A percentile compares a stretch with the other conserved stretches of the same genome.
These are phyloP conservation scores for Rhododendron williamsianum DNA, from an alignment of 148 eudicot species.

Conservation along the genomic window DNA sequence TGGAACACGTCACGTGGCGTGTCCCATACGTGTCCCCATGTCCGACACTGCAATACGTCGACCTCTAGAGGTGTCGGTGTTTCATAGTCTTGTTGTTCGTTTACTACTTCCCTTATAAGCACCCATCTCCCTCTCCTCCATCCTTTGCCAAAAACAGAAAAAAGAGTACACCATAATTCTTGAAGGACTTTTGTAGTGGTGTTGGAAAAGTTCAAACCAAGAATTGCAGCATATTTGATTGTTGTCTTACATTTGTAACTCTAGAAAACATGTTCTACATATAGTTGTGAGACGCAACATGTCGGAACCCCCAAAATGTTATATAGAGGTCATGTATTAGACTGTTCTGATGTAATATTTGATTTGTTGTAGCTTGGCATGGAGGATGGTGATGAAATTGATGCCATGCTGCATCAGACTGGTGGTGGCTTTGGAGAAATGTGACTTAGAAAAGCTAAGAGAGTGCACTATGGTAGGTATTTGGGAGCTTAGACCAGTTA, in stretches of 20 bases:
- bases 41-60: too few relatives aligned
- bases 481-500: neutral
- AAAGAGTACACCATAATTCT: neutral
- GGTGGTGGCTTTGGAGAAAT: conserved; percentile 2
- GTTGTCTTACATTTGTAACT: neutral
- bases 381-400: conserved; percentile 9
- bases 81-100: neutral
- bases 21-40: too few relatives aligned
- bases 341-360: neutral
- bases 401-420: conserved; percentile 8
- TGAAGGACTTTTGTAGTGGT: neutral
- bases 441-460: neutral
- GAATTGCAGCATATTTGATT: neutral
- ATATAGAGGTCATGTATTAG: neutral
- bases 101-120: neutral
- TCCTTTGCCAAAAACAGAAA: too few relatives aligned
- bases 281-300: neutral
- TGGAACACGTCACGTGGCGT: too few relatives aligned
- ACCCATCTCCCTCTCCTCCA: neutral
- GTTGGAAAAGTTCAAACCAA: neutral
- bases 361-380: neutral
- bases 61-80: too few relatives aligned
- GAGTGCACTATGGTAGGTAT: neutral
- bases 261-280: neutral
- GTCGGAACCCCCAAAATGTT: neutral